Conservation (phyloP, 73 alveolate species). For the Paramecium pentaurelia region DNA sequence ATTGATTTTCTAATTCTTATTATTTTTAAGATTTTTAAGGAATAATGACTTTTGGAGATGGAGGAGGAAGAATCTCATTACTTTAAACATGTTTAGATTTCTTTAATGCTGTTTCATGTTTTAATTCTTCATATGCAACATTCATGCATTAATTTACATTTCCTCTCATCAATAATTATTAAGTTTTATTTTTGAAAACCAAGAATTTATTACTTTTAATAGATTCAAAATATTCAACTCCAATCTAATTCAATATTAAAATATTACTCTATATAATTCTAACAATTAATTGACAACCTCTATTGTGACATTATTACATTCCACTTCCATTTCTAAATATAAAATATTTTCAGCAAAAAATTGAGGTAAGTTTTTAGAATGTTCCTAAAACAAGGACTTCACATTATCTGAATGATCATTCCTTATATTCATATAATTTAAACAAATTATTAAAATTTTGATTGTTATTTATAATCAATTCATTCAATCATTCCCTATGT, state of each 20-base stretch:
- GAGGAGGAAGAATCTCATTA: background rate
- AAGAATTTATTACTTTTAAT: slow-evolving; percentile 56
- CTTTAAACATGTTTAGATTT: background rate
- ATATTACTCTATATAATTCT: slow-evolving; percentile 53
- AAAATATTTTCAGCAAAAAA: slow-evolving; percentile 55
- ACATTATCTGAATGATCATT: background rate
- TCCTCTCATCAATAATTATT: slow-evolving; percentile 25
- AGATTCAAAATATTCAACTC: slow-evolving; percentile 58
- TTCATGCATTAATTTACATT: slow-evolving; percentile 54
- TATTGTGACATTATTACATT: slow-evolving; percentile 35
- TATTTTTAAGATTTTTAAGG: background rate
- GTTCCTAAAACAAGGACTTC: slow-evolving; percentile 31
- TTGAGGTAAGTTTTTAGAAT: slow-evolving; percentile 13
- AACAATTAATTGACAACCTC: slow-evolving; percentile 45
- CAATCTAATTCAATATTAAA: slow-evolving; percentile 26
- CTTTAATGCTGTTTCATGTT: background rate
- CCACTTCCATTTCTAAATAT: slow-evolving; percentile 60
- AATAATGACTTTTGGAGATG: background rate
- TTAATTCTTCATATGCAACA: slow-evolving; percentile 22
- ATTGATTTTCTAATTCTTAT: background rate
- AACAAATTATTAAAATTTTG: background rate
- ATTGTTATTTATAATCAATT: background rate
- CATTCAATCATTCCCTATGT: no score
- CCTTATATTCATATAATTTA: background rate
- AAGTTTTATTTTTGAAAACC: slow-evolving; percentile 58